Conservation (phyloP, 257 asterid genomes). For the Knoxia roxburghii region DNA sequence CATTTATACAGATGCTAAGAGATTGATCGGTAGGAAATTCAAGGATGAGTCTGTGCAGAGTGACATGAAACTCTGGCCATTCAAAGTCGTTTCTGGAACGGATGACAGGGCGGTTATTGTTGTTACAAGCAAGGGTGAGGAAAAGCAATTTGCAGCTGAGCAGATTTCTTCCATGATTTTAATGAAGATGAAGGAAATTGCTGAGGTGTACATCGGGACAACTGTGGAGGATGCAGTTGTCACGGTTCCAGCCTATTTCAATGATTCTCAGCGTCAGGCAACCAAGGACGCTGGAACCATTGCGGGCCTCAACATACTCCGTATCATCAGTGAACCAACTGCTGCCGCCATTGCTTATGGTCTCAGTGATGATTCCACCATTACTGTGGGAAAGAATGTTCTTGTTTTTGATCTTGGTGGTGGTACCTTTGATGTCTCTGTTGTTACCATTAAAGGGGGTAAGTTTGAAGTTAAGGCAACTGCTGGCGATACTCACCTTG, state of each 20-base stretch:
- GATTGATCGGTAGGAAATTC: constrained; percentile 8
- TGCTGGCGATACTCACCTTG: background rate
- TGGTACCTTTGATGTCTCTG: background rate
- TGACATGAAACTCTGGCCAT: constrained; percentile 33
- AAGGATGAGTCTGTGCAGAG: constrained; percentile 55
- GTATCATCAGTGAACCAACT: constrained; percentile 23
- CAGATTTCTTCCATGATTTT: background rate
- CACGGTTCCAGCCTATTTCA: constrained; percentile 76
- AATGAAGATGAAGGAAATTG: background rate
- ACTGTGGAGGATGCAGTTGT: constrained; percentile 40
- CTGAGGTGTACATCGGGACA: background rate
- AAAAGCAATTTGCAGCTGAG: background rate
- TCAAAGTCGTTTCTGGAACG: constrained; percentile 10
- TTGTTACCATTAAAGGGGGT: background rate
- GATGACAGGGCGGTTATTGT: background rate
- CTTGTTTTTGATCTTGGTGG: background rate
- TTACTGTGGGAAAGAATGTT: background rate
- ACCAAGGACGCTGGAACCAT: constrained; percentile 81
- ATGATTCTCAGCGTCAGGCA: constrained; percentile 80
- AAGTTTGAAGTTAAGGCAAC: background rate
- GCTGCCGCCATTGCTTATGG: background rate
- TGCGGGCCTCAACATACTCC: constrained; percentile 68
- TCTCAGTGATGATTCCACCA: background rate
- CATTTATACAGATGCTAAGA: background rate
- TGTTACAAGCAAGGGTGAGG: background rate